These are phyloP conservation scores for Perilla frutescens DNA, from an alignment of 257 asterid genomes.

Conservation along the genomic window DNA sequence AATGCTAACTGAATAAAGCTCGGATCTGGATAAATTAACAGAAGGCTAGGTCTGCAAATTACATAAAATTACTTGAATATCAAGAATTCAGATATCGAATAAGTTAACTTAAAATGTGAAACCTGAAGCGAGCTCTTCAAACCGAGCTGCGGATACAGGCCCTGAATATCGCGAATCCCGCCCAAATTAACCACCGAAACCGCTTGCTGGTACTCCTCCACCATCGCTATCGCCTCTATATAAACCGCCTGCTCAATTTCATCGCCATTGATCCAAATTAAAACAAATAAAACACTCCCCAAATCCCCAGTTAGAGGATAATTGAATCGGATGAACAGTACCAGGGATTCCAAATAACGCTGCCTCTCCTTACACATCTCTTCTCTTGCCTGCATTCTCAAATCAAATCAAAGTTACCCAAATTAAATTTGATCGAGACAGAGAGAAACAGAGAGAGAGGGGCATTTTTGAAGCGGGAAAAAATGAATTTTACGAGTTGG, in stretches of 20 bases:
- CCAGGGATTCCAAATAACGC: slow-evolving; percentile 90
- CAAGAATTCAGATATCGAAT: slow-evolving; percentile 2
- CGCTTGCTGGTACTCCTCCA: slow-evolving; percentile 95
- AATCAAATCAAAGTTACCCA: slow-evolving; percentile 14
- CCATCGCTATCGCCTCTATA: slow-evolving; percentile 88
- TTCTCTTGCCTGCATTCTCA: slow-evolving; percentile 82
- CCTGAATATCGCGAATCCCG: slow-evolving; percentile 77
- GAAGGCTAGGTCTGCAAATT: neutral
- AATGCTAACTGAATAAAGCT: neutral
- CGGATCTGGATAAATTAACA: neutral
- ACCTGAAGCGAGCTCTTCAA: slow-evolving; percentile 88
- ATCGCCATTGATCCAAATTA: slow-evolving; percentile 18
- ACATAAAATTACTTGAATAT: neutral
- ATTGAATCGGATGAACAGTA: slow-evolving; percentile 34
- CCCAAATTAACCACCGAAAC: slow-evolving; percentile 73
- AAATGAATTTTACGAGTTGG: slow-evolving; percentile 58
- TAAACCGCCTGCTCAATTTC: slow-evolving; percentile 67
- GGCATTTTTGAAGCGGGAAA: slow-evolving; percentile 12
- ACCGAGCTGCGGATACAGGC: slow-evolving; percentile 75
- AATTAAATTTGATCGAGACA: neutral
- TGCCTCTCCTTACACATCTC: slow-evolving; percentile 97
- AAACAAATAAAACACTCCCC: slow-evolving; percentile 22
- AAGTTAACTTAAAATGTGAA: slow-evolving; percentile 11
- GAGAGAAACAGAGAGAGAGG: neutral
- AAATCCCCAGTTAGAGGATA: neutral